Conservation (phyloP, 192 early-diverging fungal species). For the Backusella circina region DNA sequence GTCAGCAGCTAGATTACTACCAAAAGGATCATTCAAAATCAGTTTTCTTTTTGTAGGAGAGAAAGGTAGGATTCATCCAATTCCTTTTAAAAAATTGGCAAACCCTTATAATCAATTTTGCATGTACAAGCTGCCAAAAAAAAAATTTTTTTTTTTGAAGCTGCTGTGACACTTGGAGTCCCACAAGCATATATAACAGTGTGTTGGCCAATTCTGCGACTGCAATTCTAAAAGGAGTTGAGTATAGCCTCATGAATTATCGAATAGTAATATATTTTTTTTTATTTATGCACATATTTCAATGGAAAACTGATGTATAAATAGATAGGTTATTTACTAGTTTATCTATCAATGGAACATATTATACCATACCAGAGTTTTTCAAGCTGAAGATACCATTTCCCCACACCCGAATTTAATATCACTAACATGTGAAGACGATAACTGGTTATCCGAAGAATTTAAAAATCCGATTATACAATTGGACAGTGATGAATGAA, state of each 20-base stretch:
- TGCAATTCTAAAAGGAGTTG: neutral
- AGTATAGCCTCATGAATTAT: neutral
- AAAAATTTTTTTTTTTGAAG: too few species aligned
- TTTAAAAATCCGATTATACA: neutral
- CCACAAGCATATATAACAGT: too few species aligned
- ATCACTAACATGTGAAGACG: neutral
- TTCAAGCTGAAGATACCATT: neutral
- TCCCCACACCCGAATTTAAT: neutral
- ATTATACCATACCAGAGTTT: neutral
- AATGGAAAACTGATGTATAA: neutral
- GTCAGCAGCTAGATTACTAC: neutral
- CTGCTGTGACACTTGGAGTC: too few species aligned
- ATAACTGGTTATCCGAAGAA: neutral
- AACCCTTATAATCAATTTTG: too few species aligned
- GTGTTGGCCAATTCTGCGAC: neutral
- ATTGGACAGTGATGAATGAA: neutral
- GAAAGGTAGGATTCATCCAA: too few species aligned
- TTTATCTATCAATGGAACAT: neutral
- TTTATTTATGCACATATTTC: neutral
- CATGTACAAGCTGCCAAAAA: too few species aligned
- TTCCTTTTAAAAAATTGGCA: too few species aligned
- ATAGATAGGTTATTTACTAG: neutral
- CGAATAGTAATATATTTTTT: neutral
- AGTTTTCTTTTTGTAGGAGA: too few species aligned
- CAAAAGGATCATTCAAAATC: too few species aligned